Conservation (phyloP, 2,329 filamentous ascomycete species). For the Scedosporium minutisporum region DNA sequence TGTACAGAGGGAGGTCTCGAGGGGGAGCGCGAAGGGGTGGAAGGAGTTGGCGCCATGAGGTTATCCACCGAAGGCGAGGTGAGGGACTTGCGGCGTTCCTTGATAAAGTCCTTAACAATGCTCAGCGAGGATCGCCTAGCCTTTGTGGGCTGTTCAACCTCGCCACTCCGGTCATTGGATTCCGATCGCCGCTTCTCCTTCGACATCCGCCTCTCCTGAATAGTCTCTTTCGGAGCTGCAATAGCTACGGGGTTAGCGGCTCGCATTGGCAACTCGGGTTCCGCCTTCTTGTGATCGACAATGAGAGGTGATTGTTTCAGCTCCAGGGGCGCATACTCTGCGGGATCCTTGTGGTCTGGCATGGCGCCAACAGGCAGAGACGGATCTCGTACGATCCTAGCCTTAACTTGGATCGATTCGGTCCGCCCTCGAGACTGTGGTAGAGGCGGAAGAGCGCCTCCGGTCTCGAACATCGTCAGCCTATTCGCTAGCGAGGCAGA, state of each 20-base stretch:
- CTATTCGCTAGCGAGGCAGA: slow-evolving; percentile 46
- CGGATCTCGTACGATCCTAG: slow-evolving; percentile 66
- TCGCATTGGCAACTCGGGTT: slow-evolving; percentile 14
- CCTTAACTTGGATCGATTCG: slow-evolving; percentile 81
- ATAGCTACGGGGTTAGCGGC: slow-evolving; percentile 16
- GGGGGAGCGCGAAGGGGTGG: slow-evolving; percentile 29
- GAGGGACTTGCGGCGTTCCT: slow-evolving; percentile 44
- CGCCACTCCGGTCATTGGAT: slow-evolving; percentile 23
- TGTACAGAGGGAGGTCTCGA: slow-evolving; percentile 38
- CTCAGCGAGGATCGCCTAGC: slow-evolving; percentile 49
- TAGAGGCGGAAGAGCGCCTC: slow-evolving; percentile 15
- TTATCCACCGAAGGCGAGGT: slow-evolving; percentile 38
- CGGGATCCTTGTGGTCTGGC: slow-evolving; percentile 30
- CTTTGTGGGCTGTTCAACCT: slow-evolving; percentile 20
- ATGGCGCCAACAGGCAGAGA: slow-evolving; percentile 29
- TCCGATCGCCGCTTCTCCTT: slow-evolving; percentile 27
- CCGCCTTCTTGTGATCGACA: slow-evolving; percentile 43
- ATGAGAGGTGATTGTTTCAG: slow-evolving; percentile 50
- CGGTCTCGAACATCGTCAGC: slow-evolving; percentile 44
- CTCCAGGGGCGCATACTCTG: slow-evolving; percentile 38
- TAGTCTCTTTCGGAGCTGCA: slow-evolving; percentile 30
- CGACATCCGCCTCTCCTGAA: slow-evolving; percentile 39
- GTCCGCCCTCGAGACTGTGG: slow-evolving; percentile 37
- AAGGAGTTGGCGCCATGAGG: slow-evolving; percentile 13
- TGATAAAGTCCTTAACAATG: slow-evolving; percentile 52